A percentile compares a stretch with the other conserved stretches of the same genome.
These are phyloP conservation scores for Escallonia rubra DNA, from an alignment of 129 eudicot genomes.

Conservation along the genomic window DNA sequence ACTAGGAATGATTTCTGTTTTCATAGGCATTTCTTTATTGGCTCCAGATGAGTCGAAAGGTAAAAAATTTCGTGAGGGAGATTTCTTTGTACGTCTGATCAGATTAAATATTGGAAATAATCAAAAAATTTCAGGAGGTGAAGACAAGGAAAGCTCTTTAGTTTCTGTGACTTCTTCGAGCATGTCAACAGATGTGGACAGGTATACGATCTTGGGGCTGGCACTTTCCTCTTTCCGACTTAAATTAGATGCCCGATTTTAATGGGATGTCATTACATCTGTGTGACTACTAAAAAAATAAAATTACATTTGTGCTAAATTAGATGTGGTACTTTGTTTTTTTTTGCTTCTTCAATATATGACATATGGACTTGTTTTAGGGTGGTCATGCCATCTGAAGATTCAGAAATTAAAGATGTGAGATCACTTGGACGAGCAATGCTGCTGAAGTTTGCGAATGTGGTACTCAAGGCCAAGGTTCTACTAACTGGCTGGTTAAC, in stretches of 20 bases:
- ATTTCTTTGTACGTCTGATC: neutral
- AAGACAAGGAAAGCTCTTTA: slow-evolving; percentile 53
- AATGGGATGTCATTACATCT: no score
- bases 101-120: slow-evolving; percentile 9
- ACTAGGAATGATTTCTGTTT: slow-evolving; percentile 89
- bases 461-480: slow-evolving; percentile 70
- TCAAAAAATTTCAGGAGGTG: slow-evolving; percentile 58
- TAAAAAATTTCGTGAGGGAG: slow-evolving; percentile 12
- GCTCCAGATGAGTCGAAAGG: slow-evolving; percentile 99
- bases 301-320: neutral
- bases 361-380: slow-evolving; percentile 30
- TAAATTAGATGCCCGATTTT: no score
- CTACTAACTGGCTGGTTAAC: neutral
- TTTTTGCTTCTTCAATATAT: neutral
- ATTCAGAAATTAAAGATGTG: slow-evolving; percentile 53
- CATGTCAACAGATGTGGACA: slow-evolving; percentile 47
- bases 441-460: slow-evolving; percentile 41
- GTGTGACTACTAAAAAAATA: neutral
- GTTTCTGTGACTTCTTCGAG: slow-evolving; percentile 37
- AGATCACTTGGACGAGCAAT: slow-evolving; percentile 44
- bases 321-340: no score
- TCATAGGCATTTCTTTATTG: slow-evolving; percentile 81
- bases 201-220: slow-evolving; percentile 30
- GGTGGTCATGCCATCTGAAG: slow-evolving; percentile 56
- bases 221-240: no score